These are phyloP conservation scores for Posidonia oceanica DNA, from an alignment of 116 monocot genomes.

Conservation along the genomic window DNA sequence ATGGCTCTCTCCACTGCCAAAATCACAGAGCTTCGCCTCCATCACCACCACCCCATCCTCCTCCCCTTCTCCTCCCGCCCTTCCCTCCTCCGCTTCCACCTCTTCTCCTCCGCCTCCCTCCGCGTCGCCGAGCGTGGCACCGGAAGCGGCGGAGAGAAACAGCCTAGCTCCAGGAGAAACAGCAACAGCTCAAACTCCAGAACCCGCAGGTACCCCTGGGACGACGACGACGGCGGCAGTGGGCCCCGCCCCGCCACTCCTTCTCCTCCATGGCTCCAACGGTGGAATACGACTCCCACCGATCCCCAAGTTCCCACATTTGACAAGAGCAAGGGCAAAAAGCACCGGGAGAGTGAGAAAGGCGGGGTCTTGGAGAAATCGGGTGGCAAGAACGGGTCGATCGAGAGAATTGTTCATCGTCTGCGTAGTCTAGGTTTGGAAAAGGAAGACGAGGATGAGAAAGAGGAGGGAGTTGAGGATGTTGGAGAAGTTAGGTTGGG, in stretches of 20 bases:
- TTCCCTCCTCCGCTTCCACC: conserved; percentile 7
- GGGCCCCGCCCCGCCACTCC: not conserved
- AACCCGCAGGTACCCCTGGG: conserved; percentile 18
- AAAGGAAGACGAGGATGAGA: conserved; percentile 7
- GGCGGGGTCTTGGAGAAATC: not conserved
- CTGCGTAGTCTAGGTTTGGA: conserved; percentile 38
- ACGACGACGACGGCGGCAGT: conserved; percentile 11
- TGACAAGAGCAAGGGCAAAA: not conserved
- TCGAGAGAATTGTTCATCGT: conserved; percentile 49
- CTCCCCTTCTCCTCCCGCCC: not conserved
- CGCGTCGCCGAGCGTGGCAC: no score
- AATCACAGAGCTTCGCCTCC: conserved; percentile 31
- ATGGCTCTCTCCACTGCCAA: conserved; percentile 38
- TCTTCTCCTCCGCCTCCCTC: conserved; percentile 12
- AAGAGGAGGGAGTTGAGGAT: conserved; percentile 3
- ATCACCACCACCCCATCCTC: conserved; percentile 5
- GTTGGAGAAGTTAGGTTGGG: conserved; percentile 30
- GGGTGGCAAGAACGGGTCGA: conserved; percentile 12
- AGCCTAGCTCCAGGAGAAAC: no score
- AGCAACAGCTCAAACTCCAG: not conserved
- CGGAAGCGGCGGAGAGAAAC: no score
- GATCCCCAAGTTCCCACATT: not conserved
- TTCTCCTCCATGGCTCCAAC: conserved; percentile 44
- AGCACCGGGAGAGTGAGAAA: not conserved
- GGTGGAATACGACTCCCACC: conserved; percentile 28